Evolutionary conservation across 345 rosid genomes (phyloP), one percentile per base, ranked within the genome.

Genomic region (Mallotus nudiflorus): DNA sequence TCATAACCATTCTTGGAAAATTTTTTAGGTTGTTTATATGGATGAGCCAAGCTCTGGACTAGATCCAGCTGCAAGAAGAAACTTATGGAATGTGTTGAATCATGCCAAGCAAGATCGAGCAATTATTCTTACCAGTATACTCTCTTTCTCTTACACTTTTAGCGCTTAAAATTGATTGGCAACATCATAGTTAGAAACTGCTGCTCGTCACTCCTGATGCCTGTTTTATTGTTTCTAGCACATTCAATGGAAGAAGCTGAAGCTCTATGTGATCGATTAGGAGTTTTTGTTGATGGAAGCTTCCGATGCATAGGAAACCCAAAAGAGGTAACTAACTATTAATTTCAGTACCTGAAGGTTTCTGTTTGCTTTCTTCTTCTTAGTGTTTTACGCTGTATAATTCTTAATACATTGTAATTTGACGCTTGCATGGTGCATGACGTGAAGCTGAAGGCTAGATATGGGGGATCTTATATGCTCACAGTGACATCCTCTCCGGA

Each of bases 191-290:
- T 62, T 18, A 29, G 48, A 20, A 25, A 6, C 9, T 24, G 28
- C 1, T 29, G 2, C 46, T 22, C n/a, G 18, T 58, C 18, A 29
- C 65, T 77, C 15, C 74, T 37, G 55, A 48, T 46, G 56, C 51
- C 71, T 74, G 54, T 40, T 39, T 24, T 7, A 18, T 72, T 15
- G 62, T 79, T 54, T 67, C 84, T 85, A 82, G 97, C 99, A 0
- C 97, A 95, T 54, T 95, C 99, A 13, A 92, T 92, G 97, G 99
- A 92, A 82, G 99, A 95, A 80, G 99, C 99, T 49, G 99, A 95
- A 75, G 86, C 66, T 65, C 83, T 95, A 1, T 92, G 99, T 71
- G 96, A 92, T 75, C 84, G 97, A 29, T 42, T 92, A 50, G 99
- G 97, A 55, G 87, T 95, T 70, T 90, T 95, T 25, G 97, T 92